Conservation (phyloP, 1,284 basidiomycete species). For the Cryptococcus depauperatus region DNA sequence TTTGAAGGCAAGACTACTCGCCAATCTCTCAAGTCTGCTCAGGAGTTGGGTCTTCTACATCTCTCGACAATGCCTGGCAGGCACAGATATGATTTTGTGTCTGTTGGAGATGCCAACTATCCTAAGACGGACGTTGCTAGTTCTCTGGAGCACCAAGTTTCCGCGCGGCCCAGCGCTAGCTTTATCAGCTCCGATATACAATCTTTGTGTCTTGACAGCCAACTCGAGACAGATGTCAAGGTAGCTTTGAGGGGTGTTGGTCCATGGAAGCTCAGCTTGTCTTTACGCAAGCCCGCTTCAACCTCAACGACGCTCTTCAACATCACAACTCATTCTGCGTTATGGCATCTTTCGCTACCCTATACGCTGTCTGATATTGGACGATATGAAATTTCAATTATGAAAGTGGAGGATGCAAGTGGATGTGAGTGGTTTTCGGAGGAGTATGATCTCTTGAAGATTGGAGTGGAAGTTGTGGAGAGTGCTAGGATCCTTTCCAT, state of each 20-base stretch:
- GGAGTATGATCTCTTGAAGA: conserved; percentile 57
- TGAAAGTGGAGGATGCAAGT: conserved; percentile 66
- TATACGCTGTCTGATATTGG: conserved; percentile 63
- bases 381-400: conserved; percentile 68
- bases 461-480: conserved; percentile 85
- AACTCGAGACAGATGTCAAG: conserved; percentile 52
- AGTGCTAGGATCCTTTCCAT: conserved; percentile 84
- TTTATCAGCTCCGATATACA: conserved; percentile 62
- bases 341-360: conserved; percentile 70
- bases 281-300: conserved; percentile 64
- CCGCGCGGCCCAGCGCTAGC: conserved; percentile 63
- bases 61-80: conserved; percentile 70
- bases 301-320: conserved; percentile 56
- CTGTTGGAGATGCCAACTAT: conserved; percentile 82
- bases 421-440: conserved; percentile 65
- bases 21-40: conserved; percentile 77
- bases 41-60: conserved; percentile 71
- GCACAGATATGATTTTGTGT: conserved; percentile 80
- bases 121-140: conserved; percentile 50
- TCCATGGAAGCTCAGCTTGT: conserved; percentile 73
- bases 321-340: conserved; percentile 53
- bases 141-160: conserved; percentile 72
- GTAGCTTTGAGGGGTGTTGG: conserved; percentile 67
- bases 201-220: conserved; percentile 61
- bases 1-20: conserved; percentile 49